A percentile compares a stretch with the other conserved stretches of the same genome.
Conservation (phyloP, 257 asterid genomes). For the Orobanche coerulescens region DNA sequence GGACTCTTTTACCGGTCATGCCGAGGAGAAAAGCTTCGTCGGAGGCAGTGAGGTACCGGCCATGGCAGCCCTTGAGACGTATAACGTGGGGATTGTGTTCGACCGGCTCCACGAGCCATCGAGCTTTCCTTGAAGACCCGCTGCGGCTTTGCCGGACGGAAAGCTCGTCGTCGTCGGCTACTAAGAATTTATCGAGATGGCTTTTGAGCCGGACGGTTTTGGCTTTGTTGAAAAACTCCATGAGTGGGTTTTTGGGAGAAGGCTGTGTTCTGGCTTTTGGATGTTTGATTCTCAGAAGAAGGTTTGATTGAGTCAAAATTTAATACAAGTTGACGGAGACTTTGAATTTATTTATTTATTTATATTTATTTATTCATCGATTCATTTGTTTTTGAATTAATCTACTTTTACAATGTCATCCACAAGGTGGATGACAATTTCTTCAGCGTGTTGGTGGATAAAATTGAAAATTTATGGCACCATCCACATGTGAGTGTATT, state of each 20-base stretch:
- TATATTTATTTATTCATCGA: no score
- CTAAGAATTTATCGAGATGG: slow-evolving; percentile 49
- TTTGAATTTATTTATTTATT: background rate
- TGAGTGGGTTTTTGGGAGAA: slow-evolving; percentile 11
- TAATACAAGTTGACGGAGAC: slow-evolving; percentile 15
- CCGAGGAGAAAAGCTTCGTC: slow-evolving; percentile 47
- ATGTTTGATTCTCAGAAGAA: background rate
- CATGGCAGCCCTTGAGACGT: slow-evolving; percentile 55
- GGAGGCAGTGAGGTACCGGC: slow-evolving; percentile 55
- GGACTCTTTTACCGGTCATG: slow-evolving; percentile 47
- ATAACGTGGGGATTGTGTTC: slow-evolving; percentile 38
- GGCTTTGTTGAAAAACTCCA: slow-evolving; percentile 54
- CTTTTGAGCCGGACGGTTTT: slow-evolving; percentile 44
- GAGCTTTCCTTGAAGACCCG: slow-evolving; percentile 27
- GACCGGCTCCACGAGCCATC: slow-evolving; percentile 58
- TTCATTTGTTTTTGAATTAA: no score
- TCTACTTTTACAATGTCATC: no score
- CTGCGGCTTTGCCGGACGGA: slow-evolving; percentile 39
- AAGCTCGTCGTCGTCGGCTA: slow-evolving; percentile 44
- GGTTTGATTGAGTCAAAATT: background rate
- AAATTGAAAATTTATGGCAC: no score
- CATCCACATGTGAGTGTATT: no score
- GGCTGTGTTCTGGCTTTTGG: slow-evolving; percentile 18
- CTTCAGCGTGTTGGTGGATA: no score
- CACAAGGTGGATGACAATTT: no score